A percentile compares a stretch with the other conserved stretches of the same genome.
These are phyloP conservation scores for Leccinum arenicola DNA, from an alignment of 768 basidiomycete genomes.

Conservation along the genomic window DNA sequence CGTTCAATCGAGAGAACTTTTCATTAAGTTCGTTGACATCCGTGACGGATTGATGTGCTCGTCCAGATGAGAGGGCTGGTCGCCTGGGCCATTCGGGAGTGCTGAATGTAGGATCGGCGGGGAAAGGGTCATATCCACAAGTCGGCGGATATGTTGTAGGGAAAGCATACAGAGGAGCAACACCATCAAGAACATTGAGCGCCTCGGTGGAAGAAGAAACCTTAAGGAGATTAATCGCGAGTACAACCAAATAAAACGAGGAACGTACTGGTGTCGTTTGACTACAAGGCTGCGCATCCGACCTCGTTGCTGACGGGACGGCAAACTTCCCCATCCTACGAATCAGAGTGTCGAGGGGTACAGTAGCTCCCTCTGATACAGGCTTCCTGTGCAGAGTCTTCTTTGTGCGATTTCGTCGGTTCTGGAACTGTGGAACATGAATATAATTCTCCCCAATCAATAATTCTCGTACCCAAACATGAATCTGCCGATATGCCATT, in stretches of 20 bases:
- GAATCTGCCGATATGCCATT: neutral
- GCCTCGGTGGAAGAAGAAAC: neutral
- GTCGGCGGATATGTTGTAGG: slow-evolving; percentile 21
- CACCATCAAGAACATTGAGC: slow-evolving; percentile 6
- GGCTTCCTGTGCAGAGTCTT: neutral
- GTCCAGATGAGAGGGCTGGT: neutral
- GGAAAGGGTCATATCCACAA: slow-evolving; percentile 18
- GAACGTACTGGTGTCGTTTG: slow-evolving; percentile 5
- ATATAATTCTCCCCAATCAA: no score
- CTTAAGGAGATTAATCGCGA: neutral
- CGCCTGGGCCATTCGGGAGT: slow-evolving; percentile 8
- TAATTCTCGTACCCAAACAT: neutral
- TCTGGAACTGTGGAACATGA: slow-evolving; percentile 2
- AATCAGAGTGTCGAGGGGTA: neutral
- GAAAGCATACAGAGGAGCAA: slow-evolving; percentile 23
- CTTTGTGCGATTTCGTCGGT: slow-evolving; percentile 2
- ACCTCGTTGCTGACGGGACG: slow-evolving; percentile 17
- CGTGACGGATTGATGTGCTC: neutral
- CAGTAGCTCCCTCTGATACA: neutral
- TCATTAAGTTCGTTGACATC: slow-evolving; percentile 7
- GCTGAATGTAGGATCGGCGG: neutral
- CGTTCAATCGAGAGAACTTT: slow-evolving; percentile 9
- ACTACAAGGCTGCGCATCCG: slow-evolving; percentile 1
- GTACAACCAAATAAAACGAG: neutral
- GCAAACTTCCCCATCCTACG: slow-evolving; percentile 29